These are phyloP conservation scores for Verticillium albo-atrum DNA, from an alignment of 2,329 filamentous ascomycete genomes.

Conservation along the genomic window DNA sequence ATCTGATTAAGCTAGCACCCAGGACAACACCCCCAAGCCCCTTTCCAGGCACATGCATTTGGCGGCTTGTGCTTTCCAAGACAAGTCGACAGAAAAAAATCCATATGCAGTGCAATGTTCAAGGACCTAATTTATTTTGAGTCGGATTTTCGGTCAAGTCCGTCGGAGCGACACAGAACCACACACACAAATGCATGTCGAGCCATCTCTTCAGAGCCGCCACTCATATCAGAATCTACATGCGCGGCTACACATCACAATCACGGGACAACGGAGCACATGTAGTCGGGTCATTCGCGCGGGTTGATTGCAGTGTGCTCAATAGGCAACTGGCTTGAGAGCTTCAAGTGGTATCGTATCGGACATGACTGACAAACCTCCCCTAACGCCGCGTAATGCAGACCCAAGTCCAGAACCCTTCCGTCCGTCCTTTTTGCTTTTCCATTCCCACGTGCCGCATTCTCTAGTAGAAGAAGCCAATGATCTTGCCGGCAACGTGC, in stretches of 20 bases:
- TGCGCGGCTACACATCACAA: too few relatives aligned
- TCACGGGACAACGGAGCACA: background rate
- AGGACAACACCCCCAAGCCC: background rate
- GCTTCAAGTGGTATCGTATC: constrained; percentile 3
- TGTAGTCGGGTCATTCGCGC: background rate
- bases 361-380: background rate
- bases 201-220: too few relatives aligned
- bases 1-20: background rate
- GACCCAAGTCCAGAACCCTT: background rate
- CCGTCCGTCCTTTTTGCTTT: constrained; percentile 3
- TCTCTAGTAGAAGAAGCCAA: constrained; percentile 96
- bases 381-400: constrained; percentile 1
- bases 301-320: constrained; percentile 2
- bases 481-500: constrained; percentile 98
- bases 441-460: constrained; percentile 11
- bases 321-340: constrained; percentile 1
- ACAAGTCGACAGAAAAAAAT: too few relatives aligned
- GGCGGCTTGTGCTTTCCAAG: too few relatives aligned
- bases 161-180: too few relatives aligned
- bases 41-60: background rate
- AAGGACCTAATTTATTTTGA: too few relatives aligned
- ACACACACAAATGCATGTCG: too few relatives aligned
- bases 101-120: too few relatives aligned
- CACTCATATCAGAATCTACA: too few relatives aligned
- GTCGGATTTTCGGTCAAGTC: too few relatives aligned